phyloP scores from a whole-genome alignment of 345 rosid genomes.

The Boechera retrofracta region DNA sequence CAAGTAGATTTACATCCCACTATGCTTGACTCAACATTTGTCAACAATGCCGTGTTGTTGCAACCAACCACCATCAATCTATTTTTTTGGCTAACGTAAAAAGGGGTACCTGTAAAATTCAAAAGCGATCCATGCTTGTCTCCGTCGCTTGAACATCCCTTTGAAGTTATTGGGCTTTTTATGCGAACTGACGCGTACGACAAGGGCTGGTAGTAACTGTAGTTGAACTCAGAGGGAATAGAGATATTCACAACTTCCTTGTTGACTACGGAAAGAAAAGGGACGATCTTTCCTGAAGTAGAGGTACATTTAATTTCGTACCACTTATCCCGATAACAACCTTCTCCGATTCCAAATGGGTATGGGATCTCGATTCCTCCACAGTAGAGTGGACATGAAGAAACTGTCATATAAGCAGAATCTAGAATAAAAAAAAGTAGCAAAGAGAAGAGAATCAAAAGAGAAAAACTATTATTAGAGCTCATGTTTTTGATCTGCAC shows the following conservation, averaged over 20 bases:
- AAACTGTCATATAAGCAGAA: background rate
- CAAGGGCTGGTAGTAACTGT: too few species aligned
- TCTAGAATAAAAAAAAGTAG: background rate
- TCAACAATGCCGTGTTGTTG: background rate
- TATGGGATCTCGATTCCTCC: background rate
- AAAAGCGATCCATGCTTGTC: conserved; percentile 2
- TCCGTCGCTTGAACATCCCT: conserved; percentile 1
- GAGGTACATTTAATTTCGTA: background rate
- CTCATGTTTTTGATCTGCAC: background rate
- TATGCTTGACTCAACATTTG: background rate
- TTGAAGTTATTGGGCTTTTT: conserved; percentile 11
- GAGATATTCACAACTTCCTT: background rate
- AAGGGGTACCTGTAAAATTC: conserved; percentile 10
- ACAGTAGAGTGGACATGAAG: background rate
- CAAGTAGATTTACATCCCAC: conserved; percentile 23
- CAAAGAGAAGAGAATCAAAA: background rate
- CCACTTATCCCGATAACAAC: background rate
- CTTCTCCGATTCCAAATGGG: background rate
- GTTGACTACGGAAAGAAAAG: background rate
- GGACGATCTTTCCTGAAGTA: too few species aligned
- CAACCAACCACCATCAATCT: conserved; percentile 6
- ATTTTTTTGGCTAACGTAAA: background rate
- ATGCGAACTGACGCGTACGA: background rate
- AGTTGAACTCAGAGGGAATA: background rate
- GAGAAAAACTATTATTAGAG: background rate